Evolutionary conservation across 371 early-diverging fungal genomes (phyloP).

Genomic region (Chytridiales sp.): DNA sequence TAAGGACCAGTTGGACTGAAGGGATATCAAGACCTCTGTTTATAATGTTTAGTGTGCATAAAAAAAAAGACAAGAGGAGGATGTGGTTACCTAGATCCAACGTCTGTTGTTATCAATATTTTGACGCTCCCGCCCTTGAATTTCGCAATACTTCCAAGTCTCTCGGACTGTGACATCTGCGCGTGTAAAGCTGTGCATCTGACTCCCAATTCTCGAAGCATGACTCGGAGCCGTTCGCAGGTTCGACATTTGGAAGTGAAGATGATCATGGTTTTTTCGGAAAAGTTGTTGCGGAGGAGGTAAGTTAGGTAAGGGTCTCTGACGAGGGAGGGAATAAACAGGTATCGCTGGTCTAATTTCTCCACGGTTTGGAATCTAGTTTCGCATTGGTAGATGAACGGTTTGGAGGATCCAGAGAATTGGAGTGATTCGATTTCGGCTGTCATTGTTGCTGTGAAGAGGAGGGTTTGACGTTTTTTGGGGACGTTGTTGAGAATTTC

Average conservation of each 20-base stretch:
- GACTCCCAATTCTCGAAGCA: constrained; percentile 87
- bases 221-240: constrained; percentile 76
- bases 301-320: constrained; percentile 86
- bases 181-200: constrained; percentile 90
- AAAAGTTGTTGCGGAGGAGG: constrained; percentile 67
- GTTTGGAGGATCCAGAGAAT: constrained; percentile 45
- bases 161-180: constrained; percentile 87
- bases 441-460: constrained; percentile 98
- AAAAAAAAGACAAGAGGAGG: not conserved
- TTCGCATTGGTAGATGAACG: constrained; percentile 82
- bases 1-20: constrained; percentile 90
- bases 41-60: constrained; percentile 10
- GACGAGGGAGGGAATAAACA: constrained; percentile 92
- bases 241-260: constrained; percentile 84
- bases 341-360: constrained; percentile 84
- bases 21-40: constrained; percentile 98
- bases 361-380: constrained; percentile 78
- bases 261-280: constrained; percentile 82
- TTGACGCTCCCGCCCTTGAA: constrained; percentile 85
- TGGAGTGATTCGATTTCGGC: constrained; percentile 67
- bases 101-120: constrained; percentile 95
- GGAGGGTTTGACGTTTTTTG: constrained; percentile 80
- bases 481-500: constrained; percentile 79
- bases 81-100: constrained; percentile 78
- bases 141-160: constrained; percentile 86